These are phyloP conservation scores for Penicillium aurantiogriseum DNA, from an alignment of 2,329 filamentous ascomycete species.

Conservation along the genomic window DNA sequence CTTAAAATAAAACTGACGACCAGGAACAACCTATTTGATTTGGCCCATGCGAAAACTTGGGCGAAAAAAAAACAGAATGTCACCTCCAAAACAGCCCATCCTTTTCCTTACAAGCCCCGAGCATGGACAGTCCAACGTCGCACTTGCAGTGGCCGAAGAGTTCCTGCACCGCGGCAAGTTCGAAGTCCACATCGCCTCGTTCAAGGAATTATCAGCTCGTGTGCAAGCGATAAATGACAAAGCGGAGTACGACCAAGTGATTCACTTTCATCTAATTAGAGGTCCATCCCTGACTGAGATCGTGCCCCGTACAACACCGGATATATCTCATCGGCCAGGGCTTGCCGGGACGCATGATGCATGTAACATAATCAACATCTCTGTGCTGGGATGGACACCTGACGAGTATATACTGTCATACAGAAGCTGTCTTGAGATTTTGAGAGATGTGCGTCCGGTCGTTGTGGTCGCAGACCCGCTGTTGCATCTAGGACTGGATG, in stretches of 20 bases:
- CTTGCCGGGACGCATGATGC: constrained; percentile 37
- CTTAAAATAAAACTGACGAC: not conserved
- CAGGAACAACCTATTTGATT: not conserved
- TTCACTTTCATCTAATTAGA: constrained; percentile 36
- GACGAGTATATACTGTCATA: constrained; percentile 45
- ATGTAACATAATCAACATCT: constrained; percentile 28
- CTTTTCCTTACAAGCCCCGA: constrained; percentile 50
- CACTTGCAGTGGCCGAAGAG: constrained; percentile 46
- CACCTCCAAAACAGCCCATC: constrained; percentile 23
- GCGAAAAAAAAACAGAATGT: constrained; percentile 10
- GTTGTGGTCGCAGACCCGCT: constrained; percentile 47
- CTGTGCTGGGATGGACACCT: constrained; percentile 39
- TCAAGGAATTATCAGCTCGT: constrained; percentile 35
- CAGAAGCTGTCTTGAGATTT: constrained; percentile 38
- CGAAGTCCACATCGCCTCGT: constrained; percentile 49
- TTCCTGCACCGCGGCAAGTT: constrained; percentile 38
- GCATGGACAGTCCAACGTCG: constrained; percentile 49
- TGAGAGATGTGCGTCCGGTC: constrained; percentile 40
- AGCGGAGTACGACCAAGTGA: not conserved
- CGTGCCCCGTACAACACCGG: constrained; percentile 31
- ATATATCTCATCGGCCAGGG: constrained; percentile 33
- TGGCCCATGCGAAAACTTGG: not conserved
- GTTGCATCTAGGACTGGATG: constrained; percentile 47
- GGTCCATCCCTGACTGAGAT: constrained; percentile 36
- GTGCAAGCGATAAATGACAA: constrained; percentile 31